A percentile compares a stretch with the other conserved stretches of the same genome.
Conservation (phyloP, 306 rosid species). For the Gynostemma pentaphyllum region DNA sequence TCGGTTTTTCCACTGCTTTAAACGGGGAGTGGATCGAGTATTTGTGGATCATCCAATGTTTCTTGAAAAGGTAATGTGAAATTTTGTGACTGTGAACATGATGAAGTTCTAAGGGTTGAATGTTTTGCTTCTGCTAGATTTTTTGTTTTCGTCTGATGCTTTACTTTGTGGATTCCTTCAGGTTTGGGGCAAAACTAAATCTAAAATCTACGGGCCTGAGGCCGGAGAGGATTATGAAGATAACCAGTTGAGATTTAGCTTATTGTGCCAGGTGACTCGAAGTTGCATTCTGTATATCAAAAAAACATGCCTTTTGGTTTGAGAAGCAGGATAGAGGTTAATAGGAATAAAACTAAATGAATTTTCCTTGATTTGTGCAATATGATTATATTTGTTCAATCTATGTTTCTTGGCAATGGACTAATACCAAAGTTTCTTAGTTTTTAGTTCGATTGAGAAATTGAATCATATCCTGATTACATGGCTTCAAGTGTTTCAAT, state of each 20-base stretch:
- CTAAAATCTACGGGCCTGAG: constrained; percentile 31
- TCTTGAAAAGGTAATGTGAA: constrained; percentile 27
- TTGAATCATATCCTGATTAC: background rate
- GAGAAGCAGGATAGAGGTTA: background rate
- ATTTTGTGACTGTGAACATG: background rate
- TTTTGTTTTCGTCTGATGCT: constrained; percentile 7
- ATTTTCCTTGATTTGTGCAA: background rate
- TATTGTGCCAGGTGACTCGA: constrained; percentile 32
- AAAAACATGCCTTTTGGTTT: background rate
- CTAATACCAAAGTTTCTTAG: too few species aligned
- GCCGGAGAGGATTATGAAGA: constrained; percentile 32
- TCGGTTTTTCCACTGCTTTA: constrained; percentile 39
- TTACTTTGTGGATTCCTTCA: constrained; percentile 4
- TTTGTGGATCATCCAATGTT: constrained; percentile 36
- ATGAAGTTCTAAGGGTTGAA: too few species aligned
- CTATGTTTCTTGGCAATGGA: background rate
- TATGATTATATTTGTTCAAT: background rate
- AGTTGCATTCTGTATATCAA: background rate
- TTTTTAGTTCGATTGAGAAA: background rate
- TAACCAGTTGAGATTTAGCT: constrained; percentile 34
- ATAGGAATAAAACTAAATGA: background rate
- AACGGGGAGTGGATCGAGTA: constrained; percentile 44
- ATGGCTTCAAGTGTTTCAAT: background rate
- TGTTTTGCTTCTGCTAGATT: background rate
- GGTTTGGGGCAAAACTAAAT: constrained; percentile 43